Percentiles rank a stretch among this genome's conserved stretches.
phyloP scores from a whole-genome alignment of 768 basidiomycete species.

The Serendipita sp. region DNA sequence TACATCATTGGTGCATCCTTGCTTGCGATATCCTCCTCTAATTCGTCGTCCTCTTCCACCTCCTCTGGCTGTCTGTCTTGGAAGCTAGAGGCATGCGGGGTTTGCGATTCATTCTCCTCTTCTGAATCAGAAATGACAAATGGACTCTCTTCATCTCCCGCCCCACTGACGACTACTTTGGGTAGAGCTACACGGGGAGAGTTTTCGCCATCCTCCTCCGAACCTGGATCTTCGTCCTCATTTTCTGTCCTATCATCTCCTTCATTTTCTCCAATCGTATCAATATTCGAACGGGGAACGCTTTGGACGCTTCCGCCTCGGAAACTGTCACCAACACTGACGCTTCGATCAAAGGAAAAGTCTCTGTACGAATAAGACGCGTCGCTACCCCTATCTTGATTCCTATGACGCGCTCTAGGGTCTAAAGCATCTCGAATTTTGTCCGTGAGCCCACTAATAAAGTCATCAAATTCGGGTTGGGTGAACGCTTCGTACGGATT shows the following conservation, averaged over 20 bases:
- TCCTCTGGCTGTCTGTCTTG: slow-evolving; percentile 15
- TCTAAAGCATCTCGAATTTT: slow-evolving; percentile 43
- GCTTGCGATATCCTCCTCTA: slow-evolving; percentile 9
- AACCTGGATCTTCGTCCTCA: slow-evolving; percentile 12
- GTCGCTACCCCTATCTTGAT: slow-evolving; percentile 16
- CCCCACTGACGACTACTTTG: slow-evolving; percentile 1
- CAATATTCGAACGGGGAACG: slow-evolving; percentile 40
- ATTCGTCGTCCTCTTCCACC: slow-evolving; percentile 8
- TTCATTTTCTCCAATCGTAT: slow-evolving; percentile 41
- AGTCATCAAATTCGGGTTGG: slow-evolving; percentile 50
- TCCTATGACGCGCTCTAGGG: slow-evolving; percentile 17
- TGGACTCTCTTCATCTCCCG: slow-evolving; percentile 2
- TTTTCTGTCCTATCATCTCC: slow-evolving; percentile 44
- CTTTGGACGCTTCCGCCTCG: slow-evolving; percentile 26
- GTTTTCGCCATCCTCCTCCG: neutral
- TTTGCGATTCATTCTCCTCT: neutral
- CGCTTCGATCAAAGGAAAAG: slow-evolving; percentile 14
- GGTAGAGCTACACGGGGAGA: neutral
- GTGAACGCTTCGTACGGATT: slow-evolving; percentile 67
- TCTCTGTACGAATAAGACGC: slow-evolving; percentile 11
- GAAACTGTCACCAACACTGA: slow-evolving; percentile 16
- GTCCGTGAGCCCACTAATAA: slow-evolving; percentile 48
- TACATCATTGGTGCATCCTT: neutral
- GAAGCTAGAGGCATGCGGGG: neutral
- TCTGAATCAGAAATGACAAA: slow-evolving; percentile 2